These are phyloP conservation scores for Arxiozyma telluris DNA, from an alignment of 1,139 yeast genomes.

Conservation along the genomic window DNA sequence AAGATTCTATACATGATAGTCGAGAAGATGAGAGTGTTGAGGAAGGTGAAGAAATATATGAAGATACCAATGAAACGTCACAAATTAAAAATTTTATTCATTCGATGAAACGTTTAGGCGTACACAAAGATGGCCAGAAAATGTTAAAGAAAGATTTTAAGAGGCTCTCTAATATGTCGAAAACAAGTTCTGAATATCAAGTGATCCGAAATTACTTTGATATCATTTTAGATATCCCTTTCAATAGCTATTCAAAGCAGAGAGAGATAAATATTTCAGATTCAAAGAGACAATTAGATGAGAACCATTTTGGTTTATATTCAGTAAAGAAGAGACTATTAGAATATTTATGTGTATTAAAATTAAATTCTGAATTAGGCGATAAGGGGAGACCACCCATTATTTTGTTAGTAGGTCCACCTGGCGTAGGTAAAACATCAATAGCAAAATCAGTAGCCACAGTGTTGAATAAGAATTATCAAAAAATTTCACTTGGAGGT, in stretches of 20 bases:
- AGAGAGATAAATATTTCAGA: slow-evolving; percentile 38
- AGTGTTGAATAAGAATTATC: slow-evolving; percentile 75
- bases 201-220: slow-evolving; percentile 59
- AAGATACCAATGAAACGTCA: slow-evolving; percentile 37
- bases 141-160: slow-evolving; percentile 50
- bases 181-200: slow-evolving; percentile 59
- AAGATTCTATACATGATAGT: background rate
- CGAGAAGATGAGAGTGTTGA: background rate
- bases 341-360: slow-evolving; percentile 73
- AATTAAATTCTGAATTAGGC: slow-evolving; percentile 32
- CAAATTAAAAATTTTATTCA: slow-evolving; percentile 43
- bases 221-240: slow-evolving; percentile 55
- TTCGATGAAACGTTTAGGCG: slow-evolving; percentile 26
- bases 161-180: slow-evolving; percentile 46
- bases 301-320: slow-evolving; percentile 77
- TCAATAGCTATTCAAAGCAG: slow-evolving; percentile 36
- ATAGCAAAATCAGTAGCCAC: slow-evolving; percentile 78
- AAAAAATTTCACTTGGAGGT: slow-evolving; percentile 93
- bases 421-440: slow-evolving; percentile 93
- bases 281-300: slow-evolving; percentile 58
- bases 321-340: slow-evolving; percentile 73
- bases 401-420: slow-evolving; percentile 76
- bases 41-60: slow-evolving; percentile 2
- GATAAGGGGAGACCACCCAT: slow-evolving; percentile 44
- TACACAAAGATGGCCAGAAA: slow-evolving; percentile 45